Evolutionary conservation across 1,139 yeast species (phyloP).

Genomic region (Hanseniaspora sp.): DNA sequence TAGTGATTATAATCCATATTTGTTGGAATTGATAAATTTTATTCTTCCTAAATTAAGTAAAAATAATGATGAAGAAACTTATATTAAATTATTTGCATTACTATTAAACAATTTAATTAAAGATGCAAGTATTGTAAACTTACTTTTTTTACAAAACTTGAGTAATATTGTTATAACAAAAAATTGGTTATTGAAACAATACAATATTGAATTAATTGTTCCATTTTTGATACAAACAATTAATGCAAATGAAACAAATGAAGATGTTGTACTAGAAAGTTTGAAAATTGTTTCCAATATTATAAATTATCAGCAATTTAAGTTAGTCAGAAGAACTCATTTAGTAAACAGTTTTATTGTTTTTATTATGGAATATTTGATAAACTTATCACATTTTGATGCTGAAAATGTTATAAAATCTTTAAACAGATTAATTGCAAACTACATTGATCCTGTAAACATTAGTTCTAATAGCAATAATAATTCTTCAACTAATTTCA

Average conservation of each 20-base stretch:
- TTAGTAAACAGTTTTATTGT: conserved; percentile 42
- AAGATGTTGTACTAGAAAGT: conserved; percentile 27
- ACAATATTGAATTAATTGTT: conserved; percentile 44
- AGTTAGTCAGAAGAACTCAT: conserved; percentile 65
- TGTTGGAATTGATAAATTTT: background rate
- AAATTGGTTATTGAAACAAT: conserved; percentile 58
- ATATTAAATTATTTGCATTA: conserved; percentile 1
- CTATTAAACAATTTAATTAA: background rate
- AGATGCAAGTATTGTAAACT: background rate
- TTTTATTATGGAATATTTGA: conserved; percentile 39
- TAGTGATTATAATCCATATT: background rate
- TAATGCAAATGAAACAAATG: conserved; percentile 28
- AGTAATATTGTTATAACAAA: conserved; percentile 36
- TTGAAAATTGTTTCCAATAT: conserved; percentile 44
- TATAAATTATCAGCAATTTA: conserved; percentile 55
- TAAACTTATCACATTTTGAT: conserved; percentile 25
- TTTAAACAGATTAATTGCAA: conserved; percentile 46
- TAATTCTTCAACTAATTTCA: conserved; percentile 34
- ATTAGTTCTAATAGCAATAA: conserved; percentile 20
- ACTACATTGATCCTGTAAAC: conserved; percentile 61
- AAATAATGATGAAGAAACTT: background rate
- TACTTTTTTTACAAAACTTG: conserved; percentile 1
- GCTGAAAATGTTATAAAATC: conserved; percentile 35
- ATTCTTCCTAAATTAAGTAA: conserved; percentile 1
- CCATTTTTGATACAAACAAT: conserved; percentile 31